These are phyloP conservation scores for Solanum rostratum DNA, from an alignment of 257 asterid genomes.

Conservation along the genomic window DNA sequence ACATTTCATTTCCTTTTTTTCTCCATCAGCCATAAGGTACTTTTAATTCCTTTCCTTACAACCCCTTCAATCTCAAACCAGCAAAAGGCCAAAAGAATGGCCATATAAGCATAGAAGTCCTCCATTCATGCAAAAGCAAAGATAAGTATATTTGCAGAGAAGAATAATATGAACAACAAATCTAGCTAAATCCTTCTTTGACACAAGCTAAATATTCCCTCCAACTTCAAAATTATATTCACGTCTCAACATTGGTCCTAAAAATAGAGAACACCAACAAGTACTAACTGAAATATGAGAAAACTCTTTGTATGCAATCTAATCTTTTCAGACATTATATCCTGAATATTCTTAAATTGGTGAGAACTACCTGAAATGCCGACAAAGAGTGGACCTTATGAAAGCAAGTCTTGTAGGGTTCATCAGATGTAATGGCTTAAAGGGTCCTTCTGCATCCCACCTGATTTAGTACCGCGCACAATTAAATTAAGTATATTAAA, in stretches of 20 bases:
- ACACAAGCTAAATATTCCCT: not conserved
- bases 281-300: not conserved
- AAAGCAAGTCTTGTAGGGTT: conserved; percentile 96
- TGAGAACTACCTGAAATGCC: conserved; percentile 76
- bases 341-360: not conserved
- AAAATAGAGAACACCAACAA: not conserved
- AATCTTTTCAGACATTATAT: not conserved
- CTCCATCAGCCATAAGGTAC: not conserved
- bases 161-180: not conserved
- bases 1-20: not conserved
- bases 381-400: conserved; percentile 81
- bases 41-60: not conserved
- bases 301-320: not conserved
- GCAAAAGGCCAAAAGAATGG: not conserved
- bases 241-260: not conserved
- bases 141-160: not conserved
- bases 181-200: not conserved
- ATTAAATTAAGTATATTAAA: not conserved
- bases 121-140: not conserved
- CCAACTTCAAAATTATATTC: not conserved
- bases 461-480: conserved; percentile 6
- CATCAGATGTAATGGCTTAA: conserved; percentile 79
- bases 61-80: not conserved
- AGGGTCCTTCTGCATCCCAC: conserved; percentile 99
- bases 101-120: not conserved